Base-by-base conservation (phyloP, 306 rosid species). In the Cicer judaicum region DNA sequence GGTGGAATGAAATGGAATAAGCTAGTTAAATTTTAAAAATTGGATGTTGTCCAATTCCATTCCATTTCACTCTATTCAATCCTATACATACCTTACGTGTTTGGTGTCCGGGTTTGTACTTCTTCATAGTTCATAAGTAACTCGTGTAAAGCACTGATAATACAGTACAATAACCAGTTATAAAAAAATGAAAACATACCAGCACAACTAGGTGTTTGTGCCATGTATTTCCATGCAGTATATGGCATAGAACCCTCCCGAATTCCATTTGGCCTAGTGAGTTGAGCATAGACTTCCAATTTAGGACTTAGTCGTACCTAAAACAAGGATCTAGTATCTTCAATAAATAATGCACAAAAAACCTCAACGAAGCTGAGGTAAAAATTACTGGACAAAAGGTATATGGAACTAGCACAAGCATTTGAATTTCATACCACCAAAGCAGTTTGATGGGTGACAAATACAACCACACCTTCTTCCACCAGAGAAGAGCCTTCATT, bases 231-330 rank as follows among this genome's bases (percentile, higher is more conserved):
- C 99, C 99, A 94, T 34, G 97, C 97, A 76, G 99, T 92, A 85
- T 83, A 92, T 21, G 97, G 99, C 93, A 94, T 90, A 64, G 97
- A 87, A 74, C 97, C 99, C 87, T 94, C 97, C 62, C 92, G 93
- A 80, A 89, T 74, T 39, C 99, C 99, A 63, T 90, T 91, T 50
- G 97, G 96, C 88, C 89, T 92, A 40, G 95, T 75, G 80, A 90
- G 85, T 65, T 88, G 93, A 6, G 96, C 87, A 79, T 90, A 94
- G 74, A 87, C 86, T 83, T 85, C 91, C 89, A 90, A 74, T 42
- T 75, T 79, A 61, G 98, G 93, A 84, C 74, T 87, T 72, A 94
- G 83, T 76, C 93, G 89, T 47, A 84, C 98, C 98, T 93, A 76
- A 73, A 69, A 76, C 68, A 79, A 80, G 70, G 61, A 82, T 60